phyloP scores from a whole-genome alignment of 164 flowering plant genomes.

The Kalanchoe fedtschenkoi region DNA sequence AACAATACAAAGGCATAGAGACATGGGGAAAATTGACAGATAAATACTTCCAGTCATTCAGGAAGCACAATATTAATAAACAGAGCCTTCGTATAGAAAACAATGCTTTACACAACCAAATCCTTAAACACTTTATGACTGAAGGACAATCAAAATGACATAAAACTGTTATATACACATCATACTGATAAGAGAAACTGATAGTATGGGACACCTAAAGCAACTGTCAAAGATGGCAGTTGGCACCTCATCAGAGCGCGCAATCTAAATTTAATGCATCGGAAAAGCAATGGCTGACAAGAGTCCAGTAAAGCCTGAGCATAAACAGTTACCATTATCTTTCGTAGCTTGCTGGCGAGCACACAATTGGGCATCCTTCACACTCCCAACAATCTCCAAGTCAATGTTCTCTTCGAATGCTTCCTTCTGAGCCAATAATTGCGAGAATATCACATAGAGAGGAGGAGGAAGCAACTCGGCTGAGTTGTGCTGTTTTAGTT shows the following conservation, averaged over 20 bases:
- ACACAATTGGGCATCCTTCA: slow-evolving; percentile 85
- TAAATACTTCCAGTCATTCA: too few species aligned
- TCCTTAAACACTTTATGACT: neutral
- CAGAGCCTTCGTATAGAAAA: neutral
- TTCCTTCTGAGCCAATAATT: slow-evolving; percentile 84
- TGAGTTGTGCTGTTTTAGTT: slow-evolving; percentile 67
- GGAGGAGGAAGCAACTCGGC: slow-evolving; percentile 97
- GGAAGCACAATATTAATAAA: neutral
- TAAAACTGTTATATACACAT: neutral
- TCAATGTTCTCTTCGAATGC: slow-evolving; percentile 91
- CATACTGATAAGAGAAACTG: neutral
- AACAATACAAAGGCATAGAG: too few species aligned
- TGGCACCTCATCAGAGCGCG: neutral
- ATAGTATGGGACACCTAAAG: neutral
- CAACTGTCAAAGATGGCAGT: neutral
- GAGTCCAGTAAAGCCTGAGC: neutral
- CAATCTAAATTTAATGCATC: neutral
- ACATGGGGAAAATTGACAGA: too few species aligned
- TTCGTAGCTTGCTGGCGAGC: slow-evolving; percentile 77
- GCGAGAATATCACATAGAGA: slow-evolving; percentile 80
- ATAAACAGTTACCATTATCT: slow-evolving; percentile 40
- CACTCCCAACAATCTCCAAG: slow-evolving; percentile 73
- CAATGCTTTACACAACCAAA: neutral
- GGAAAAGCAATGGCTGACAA: neutral
- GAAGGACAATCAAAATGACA: too few species aligned